phyloP scores from a whole-genome alignment of 495 filamentous ascomycete species.

The Daldinia vernicosa region DNA sequence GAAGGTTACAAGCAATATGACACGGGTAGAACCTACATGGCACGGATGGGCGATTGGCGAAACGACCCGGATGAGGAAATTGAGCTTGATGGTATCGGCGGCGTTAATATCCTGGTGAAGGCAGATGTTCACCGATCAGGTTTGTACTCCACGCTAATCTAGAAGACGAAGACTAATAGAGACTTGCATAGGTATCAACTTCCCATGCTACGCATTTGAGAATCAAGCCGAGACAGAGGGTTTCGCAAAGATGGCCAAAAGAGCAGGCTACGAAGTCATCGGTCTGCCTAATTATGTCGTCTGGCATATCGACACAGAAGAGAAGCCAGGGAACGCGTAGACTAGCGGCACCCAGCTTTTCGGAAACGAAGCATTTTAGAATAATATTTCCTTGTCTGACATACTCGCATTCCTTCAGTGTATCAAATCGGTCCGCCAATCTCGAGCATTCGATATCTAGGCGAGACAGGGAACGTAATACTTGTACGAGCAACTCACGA shows the following conservation, averaged over 20 bases:
- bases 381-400: slow-evolving; percentile 28
- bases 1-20: slow-evolving; percentile 90
- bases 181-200: slow-evolving; percentile 82
- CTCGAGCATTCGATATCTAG: slow-evolving; percentile 43
- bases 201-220: slow-evolving; percentile 96
- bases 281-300: slow-evolving; percentile 98
- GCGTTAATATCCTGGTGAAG: slow-evolving; percentile 97
- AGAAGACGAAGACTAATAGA: slow-evolving; percentile 17
- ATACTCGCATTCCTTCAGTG: slow-evolving; percentile 32
- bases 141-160: slow-evolving; percentile 51
- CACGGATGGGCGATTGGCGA: slow-evolving; percentile 87
- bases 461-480: slow-evolving; percentile 46
- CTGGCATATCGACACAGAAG: slow-evolving; percentile 99
- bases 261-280: slow-evolving; percentile 90
- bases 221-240: slow-evolving; percentile 99
- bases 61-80: slow-evolving; percentile 90
- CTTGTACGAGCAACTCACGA: slow-evolving; percentile 52
- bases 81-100: slow-evolving; percentile 92
- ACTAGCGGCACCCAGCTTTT: slow-evolving; percentile 15
- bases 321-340: slow-evolving; percentile 85
- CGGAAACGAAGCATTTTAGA: slow-evolving; percentile 24
- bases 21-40: slow-evolving; percentile 87
- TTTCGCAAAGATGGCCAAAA: slow-evolving; percentile 98
- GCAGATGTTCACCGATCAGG: slow-evolving; percentile 95
- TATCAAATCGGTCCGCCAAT: slow-evolving; percentile 35